These are phyloP conservation scores for Dicorynia guianensis DNA, from an alignment of 306 rosid species.

Conservation along the genomic window DNA sequence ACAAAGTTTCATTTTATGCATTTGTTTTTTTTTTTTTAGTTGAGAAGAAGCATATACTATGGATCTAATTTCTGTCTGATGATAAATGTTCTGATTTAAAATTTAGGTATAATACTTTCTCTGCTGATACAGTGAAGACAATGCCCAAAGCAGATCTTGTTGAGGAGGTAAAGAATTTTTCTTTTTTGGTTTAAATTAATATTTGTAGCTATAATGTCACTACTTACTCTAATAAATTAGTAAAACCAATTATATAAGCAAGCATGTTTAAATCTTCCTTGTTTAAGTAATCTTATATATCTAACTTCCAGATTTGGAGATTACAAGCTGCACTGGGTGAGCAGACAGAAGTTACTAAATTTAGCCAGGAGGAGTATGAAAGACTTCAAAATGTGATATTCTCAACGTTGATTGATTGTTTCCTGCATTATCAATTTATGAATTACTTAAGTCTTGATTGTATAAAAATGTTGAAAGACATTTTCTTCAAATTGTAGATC, in stretches of 20 bases:
- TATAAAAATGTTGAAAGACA: neutral
- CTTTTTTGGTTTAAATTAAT: neutral
- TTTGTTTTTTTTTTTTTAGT: neutral
- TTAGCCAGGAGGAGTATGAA: conserved; percentile 66
- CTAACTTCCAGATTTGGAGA: conserved; percentile 73
- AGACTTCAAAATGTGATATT: conserved; percentile 68
- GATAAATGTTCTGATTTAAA: conserved; percentile 35
- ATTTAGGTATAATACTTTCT: conserved; percentile 84
- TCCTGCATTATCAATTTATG: neutral
- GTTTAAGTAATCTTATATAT: conserved; percentile 33
- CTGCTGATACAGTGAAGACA: conserved; percentile 86
- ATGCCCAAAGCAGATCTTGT: conserved; percentile 87
- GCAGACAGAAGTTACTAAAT: conserved; percentile 73
- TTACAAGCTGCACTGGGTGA: conserved; percentile 89
- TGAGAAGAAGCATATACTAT: neutral
- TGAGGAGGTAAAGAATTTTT: conserved; percentile 68
- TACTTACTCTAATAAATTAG: neutral
- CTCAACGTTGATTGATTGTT: conserved; percentile 17
- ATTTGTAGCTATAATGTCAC: neutral
- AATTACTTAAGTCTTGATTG: neutral
- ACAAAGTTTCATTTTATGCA: conserved; percentile 1
- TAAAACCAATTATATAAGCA: neutral
- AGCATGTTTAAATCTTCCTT: conserved; percentile 12
- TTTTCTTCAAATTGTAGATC: neutral
- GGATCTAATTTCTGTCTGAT: conserved; percentile 31